Percentiles rank a stretch among this genome's conserved stretches.
phyloP scores from a whole-genome alignment of 1,284 basidiomycete genomes.

The Ustilago curta region DNA sequence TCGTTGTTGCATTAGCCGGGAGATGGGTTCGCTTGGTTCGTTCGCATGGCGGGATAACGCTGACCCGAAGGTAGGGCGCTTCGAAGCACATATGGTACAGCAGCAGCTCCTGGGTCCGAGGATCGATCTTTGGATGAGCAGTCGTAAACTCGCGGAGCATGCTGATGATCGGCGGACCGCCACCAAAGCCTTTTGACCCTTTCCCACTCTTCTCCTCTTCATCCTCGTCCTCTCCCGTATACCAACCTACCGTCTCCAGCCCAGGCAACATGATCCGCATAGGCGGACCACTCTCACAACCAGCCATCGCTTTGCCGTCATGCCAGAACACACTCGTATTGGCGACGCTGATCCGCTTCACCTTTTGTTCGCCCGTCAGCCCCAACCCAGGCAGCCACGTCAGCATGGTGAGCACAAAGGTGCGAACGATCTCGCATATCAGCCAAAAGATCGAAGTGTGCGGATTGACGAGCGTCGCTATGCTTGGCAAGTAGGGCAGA shows the following conservation, averaged over 20 bases:
- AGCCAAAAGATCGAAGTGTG: conserved; percentile 69
- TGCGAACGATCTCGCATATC: conserved; percentile 70
- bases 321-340: conserved; percentile 72
- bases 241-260: conserved; percentile 72
- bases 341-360: conserved; percentile 69
- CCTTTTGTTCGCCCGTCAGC: conserved; percentile 25
- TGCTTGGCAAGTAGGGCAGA: conserved; percentile 71
- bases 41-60: conserved; percentile 69
- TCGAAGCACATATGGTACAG: conserved; percentile 72
- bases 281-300: conserved; percentile 72
- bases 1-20: conserved; percentile 15
- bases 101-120: conserved; percentile 71
- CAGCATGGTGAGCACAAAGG: conserved; percentile 61
- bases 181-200: conserved; percentile 34
- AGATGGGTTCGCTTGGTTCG: neutral
- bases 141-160: conserved; percentile 72
- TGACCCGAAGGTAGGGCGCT: conserved; percentile 71
- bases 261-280: conserved; percentile 71
- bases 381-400: conserved; percentile 64
- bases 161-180: conserved; percentile 39
- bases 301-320: conserved; percentile 71
- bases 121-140: conserved; percentile 72
- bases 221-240: conserved; percentile 50
- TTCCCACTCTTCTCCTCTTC: conserved; percentile 1
- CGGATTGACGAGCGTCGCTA: conserved; percentile 72